phyloP scores from a whole-genome alignment of 257 asterid species.

The Lantana camara region DNA sequence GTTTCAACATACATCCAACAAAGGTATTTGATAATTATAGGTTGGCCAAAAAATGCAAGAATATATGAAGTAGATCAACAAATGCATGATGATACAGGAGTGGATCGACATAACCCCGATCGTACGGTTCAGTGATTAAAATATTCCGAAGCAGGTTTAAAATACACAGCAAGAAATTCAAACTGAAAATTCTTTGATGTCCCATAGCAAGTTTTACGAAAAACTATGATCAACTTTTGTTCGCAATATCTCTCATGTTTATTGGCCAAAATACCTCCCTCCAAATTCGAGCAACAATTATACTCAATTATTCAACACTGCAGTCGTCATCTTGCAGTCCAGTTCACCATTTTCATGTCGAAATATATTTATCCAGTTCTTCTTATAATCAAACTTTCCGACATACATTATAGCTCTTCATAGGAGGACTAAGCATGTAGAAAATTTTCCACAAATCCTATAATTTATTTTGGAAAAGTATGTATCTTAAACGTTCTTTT shows the following conservation, averaged over 20 bases:
- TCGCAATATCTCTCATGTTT: neutral
- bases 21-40: neutral
- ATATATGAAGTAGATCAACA: neutral
- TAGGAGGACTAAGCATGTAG: neutral
- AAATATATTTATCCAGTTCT: conserved; percentile 5
- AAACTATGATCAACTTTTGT: neutral
- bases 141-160: neutral
- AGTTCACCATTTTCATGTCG: neutral
- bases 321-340: neutral
- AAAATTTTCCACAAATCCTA: neutral
- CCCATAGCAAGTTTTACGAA: neutral
- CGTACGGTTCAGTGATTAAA: neutral
- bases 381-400: conserved; percentile 13
- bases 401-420: neutral
- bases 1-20: conserved; percentile 9
- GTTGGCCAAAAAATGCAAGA: conserved; percentile 7
- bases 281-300: neutral
- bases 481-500: neutral
- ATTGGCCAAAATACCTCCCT: neutral
- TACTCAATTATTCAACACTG: neutral
- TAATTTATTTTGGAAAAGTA: conserved; percentile 8
- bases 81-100: too few species aligned
- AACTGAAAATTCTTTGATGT: neutral
- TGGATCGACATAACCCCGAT: neutral
- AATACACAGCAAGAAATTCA: neutral